Evolutionary conservation across 1,139 yeast species (phyloP), one percentile per base, ranked within the genome.

Genomic region (Yamadazyma dendronema): DNA sequence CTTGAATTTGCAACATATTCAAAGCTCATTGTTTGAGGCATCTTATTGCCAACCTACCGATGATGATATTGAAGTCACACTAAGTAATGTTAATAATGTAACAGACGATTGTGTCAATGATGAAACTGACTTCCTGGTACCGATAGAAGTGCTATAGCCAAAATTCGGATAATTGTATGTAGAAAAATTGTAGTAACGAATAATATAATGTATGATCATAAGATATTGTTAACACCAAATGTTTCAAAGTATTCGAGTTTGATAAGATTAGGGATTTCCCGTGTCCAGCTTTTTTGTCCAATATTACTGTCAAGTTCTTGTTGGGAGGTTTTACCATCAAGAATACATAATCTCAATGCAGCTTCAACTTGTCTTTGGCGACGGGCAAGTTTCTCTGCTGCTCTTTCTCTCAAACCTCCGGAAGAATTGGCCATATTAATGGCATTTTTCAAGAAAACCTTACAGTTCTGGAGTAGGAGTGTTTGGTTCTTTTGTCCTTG

Each of bases 341-440:
- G 42, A 2, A 75, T 29, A 50, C 79, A 70, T 44, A 77, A 52
- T 31, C 82, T 52, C 21, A 65, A 48, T 1, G 65, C 68, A 1
- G 80, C 74, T 43, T 75, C 80, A 6, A 62, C 54, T 47, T 67
- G 64, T 34, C 64, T 55, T 50, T 69, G 70, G 26, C 65, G 64
- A 33, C 81, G 55, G 11, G 54, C 54, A 6, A 65, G 43, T 42
- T 72, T 75, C 34, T 74, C 81, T 12, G 58, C 53, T 0, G 57
- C 61, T 15, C 67, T 58, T 47, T 77, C 83, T 35, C 80, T 53
- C 28, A 77, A 52, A 0, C 83, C 82, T 0, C 81, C 81, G 3
- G 67, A 52, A 12, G 63, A 53, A 36, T 69, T 67, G 2, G 81
- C 67, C 23, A 64, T 50, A n/a, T 61, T 66, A 59, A 72, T 56